phyloP scores from a whole-genome alignment of 768 basidiomycete genomes.

The Mycena floridula region DNA sequence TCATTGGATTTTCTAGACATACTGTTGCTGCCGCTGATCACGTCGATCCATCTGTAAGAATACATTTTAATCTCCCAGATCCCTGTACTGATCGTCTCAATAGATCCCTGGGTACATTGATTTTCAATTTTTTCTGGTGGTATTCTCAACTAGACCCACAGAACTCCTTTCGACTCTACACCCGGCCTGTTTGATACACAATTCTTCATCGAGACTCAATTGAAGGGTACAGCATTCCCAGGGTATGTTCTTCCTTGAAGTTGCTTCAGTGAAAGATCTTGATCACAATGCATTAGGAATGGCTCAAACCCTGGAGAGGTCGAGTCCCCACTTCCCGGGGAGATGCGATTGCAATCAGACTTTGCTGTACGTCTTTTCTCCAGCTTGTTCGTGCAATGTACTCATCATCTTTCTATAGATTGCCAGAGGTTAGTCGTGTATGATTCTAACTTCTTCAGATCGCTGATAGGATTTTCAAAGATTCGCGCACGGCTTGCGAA shows the following conservation, averaged over 20 bases:
- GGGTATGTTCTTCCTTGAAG: slow-evolving; percentile 23
- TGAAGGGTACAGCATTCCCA: slow-evolving; percentile 35
- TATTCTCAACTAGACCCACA: not conserved
- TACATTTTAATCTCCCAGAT: no score
- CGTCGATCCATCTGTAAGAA: slow-evolving; percentile 9
- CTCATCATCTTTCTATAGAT: no score
- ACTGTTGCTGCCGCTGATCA: slow-evolving; percentile 11
- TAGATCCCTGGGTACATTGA: no score
- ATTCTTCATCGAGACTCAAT: slow-evolving; percentile 38
- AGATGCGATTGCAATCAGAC: slow-evolving; percentile 15
- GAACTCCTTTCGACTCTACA: slow-evolving; percentile 41
- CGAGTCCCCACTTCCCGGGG: slow-evolving; percentile 10
- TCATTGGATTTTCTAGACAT: no score
- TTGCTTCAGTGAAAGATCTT: not conserved
- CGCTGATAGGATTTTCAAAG: slow-evolving; percentile 8
- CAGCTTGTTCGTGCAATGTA: no score
- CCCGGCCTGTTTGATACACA: slow-evolving; percentile 38
- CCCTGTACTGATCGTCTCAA: no score
- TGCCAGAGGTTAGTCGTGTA: not conserved
- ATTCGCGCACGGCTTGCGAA: slow-evolving; percentile 37
- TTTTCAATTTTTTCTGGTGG: not conserved
- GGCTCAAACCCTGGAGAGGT: slow-evolving; percentile 10
- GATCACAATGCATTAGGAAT: not conserved
- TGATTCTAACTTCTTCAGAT: not conserved
- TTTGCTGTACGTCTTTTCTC: not conserved